Conservation (phyloP, 1,284 basidiomycete species). For the Mrakiaceae sp. region DNA sequence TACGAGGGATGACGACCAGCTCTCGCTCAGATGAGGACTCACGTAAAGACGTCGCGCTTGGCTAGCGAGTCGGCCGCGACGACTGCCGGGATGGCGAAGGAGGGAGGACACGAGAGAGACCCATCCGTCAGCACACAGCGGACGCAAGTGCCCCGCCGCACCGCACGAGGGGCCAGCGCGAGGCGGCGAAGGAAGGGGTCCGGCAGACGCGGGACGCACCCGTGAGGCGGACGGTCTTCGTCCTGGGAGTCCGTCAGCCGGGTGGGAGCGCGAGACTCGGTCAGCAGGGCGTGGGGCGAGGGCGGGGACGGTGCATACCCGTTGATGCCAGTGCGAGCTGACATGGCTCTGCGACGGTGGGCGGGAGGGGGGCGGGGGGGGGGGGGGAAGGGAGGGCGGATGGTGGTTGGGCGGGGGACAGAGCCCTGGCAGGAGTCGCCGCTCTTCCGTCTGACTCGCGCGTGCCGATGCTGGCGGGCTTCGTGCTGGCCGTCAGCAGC, state of each 20-base stretch:
- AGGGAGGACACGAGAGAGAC: slow-evolving; percentile 6
- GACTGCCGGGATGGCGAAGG: slow-evolving; percentile 40
- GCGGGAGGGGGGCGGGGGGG: neutral
- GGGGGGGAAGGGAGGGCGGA: neutral
- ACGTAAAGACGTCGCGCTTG: slow-evolving; percentile 70
- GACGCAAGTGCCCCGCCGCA: no score
- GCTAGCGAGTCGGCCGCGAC: slow-evolving; percentile 80
- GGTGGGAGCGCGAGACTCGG: neutral
- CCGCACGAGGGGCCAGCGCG: neutral
- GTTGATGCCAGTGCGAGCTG: neutral
- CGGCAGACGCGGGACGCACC: slow-evolving; percentile 20
- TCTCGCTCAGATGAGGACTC: neutral
- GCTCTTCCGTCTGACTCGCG: no score
- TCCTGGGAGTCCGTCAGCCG: slow-evolving; percentile 17
- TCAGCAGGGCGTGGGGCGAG: neutral
- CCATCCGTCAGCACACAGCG: neutral
- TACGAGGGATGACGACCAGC: neutral
- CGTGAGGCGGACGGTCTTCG: slow-evolving; percentile 31
- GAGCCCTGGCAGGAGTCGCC: no score
- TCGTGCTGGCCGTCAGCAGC: no score
- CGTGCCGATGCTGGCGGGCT: no score
- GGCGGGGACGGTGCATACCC: neutral
- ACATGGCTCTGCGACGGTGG: neutral
- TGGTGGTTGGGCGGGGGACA: no score
- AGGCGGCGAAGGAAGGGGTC: slow-evolving; percentile 2